Percentiles rank a stretch among this genome's conserved stretches.
Conservation (phyloP, 1,284 basidiomycete genomes). For the Trametes polyzona region DNA sequence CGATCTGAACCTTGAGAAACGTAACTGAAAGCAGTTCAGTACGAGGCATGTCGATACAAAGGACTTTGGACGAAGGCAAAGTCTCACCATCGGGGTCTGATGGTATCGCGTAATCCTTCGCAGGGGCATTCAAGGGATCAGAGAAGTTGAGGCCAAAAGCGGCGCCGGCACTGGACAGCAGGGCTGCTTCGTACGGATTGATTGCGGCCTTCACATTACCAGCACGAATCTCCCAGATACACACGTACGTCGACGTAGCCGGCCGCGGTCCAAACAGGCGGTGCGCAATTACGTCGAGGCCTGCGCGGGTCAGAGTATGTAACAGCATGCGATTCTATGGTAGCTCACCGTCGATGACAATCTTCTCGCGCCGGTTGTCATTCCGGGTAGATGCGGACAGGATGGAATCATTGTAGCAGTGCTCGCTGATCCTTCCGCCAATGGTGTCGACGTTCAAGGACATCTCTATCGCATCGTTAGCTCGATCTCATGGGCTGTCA, state of each 20-base stretch:
- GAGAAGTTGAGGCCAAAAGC: slow-evolving; percentile 72
- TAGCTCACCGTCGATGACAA: slow-evolving; percentile 67
- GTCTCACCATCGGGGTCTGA: slow-evolving; percentile 77
- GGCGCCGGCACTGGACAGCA: slow-evolving; percentile 56
- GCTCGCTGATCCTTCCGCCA: slow-evolving; percentile 51
- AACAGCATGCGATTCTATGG: not conserved
- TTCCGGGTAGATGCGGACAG: slow-evolving; percentile 32
- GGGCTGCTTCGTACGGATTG: slow-evolving; percentile 57
- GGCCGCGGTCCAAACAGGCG: slow-evolving; percentile 89
- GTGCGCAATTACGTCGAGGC: slow-evolving; percentile 80
- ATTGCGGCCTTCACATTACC: slow-evolving; percentile 64
- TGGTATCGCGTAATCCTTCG: slow-evolving; percentile 64
- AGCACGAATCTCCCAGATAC: slow-evolving; percentile 84
- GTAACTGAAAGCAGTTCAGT: slow-evolving; percentile 51
- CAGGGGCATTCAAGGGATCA: slow-evolving; percentile 82
- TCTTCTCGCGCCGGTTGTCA: slow-evolving; percentile 39
- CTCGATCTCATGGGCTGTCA: not conserved
- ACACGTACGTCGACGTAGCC: slow-evolving; percentile 83
- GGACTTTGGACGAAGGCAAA: slow-evolving; percentile 1
- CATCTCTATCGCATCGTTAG: slow-evolving; percentile 59
- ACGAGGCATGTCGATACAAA: not conserved
- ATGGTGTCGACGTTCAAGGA: slow-evolving; percentile 72
- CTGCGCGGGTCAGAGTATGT: slow-evolving; percentile 41
- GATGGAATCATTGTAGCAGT: slow-evolving; percentile 52
- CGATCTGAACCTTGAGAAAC: slow-evolving; percentile 67